Conservation (phyloP, 2,329 filamentous ascomycete genomes). For the Neonectria coccinea region DNA sequence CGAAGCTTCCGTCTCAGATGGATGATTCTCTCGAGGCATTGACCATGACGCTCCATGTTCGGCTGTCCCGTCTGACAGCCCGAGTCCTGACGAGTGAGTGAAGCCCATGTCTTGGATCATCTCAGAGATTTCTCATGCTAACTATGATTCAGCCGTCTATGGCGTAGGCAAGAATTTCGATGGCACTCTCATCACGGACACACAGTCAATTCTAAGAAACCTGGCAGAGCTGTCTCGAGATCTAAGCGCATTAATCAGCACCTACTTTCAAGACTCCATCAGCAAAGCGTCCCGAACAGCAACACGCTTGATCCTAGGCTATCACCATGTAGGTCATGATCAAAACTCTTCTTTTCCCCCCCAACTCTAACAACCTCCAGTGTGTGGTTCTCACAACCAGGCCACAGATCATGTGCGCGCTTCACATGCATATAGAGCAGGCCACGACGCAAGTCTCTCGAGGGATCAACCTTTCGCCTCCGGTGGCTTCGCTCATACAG, state of each 20-base stretch:
- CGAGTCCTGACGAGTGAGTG: constrained; percentile 38
- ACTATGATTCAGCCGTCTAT: constrained; percentile 35
- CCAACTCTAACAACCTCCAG: constrained; percentile 23
- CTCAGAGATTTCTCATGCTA: neutral
- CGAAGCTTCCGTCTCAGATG: constrained; percentile 45
- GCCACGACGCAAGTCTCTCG: constrained; percentile 35
- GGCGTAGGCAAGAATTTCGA: constrained; percentile 46
- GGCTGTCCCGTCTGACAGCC: constrained; percentile 44
- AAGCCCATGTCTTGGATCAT: rapidly evolving
- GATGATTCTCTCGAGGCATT: constrained; percentile 43
- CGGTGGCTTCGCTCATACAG: constrained; percentile 45
- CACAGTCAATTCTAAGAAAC: constrained; percentile 44
- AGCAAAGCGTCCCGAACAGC: constrained; percentile 46
- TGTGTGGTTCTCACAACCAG: constrained; percentile 48
- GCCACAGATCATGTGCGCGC: constrained; percentile 49
- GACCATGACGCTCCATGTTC: constrained; percentile 44
- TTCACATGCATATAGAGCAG: constrained; percentile 49
- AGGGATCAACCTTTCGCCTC: constrained; percentile 37
- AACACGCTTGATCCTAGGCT: constrained; percentile 43
- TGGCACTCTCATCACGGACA: constrained; percentile 44
- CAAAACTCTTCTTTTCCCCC: rapidly evolving
- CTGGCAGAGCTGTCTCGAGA: constrained; percentile 45
- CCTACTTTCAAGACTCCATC: constrained; percentile 46
- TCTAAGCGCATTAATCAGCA: constrained; percentile 42
- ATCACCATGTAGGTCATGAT: constrained; percentile 39